Conservation (phyloP, 2,329 filamentous ascomycete species). For the Septoria linicola region DNA sequence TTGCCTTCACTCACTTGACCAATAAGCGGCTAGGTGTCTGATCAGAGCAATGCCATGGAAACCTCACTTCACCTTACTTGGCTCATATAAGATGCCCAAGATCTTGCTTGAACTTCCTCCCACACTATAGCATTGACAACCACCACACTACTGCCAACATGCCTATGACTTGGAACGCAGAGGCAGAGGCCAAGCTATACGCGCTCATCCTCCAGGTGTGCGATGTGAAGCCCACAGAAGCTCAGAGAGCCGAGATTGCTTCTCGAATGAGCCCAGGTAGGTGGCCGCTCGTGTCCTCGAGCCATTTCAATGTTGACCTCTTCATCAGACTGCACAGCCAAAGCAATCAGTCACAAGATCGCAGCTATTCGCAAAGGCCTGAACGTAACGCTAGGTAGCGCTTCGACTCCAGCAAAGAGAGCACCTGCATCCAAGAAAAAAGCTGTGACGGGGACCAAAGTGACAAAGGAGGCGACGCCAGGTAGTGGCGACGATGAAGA, state of each 20-base stretch:
- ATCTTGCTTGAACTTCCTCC: too few relatives aligned
- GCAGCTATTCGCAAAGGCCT: constrained; percentile 26
- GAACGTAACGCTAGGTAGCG: not conserved
- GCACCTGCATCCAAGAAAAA: constrained; percentile 1
- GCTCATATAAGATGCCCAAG: not conserved
- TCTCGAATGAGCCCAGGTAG: constrained; percentile 33
- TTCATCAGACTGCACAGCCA: constrained; percentile 34
- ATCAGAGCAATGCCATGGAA: not conserved
- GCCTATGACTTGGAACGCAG: constrained; percentile 36
- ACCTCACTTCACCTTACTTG: not conserved
- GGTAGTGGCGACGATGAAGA: constrained; percentile 1
- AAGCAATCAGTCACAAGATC: constrained; percentile 36
- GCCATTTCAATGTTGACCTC: not conserved
- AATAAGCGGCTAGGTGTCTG: too few relatives aligned
- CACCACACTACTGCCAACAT: constrained; percentile 22
- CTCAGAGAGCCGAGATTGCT: constrained; percentile 30
- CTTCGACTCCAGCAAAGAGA: not conserved
- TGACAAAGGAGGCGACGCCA: constrained; percentile 2
- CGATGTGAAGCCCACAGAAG: constrained; percentile 32
- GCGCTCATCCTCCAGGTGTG: constrained; percentile 32
- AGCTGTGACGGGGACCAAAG: not conserved
- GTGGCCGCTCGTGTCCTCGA: not conserved
- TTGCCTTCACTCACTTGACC: too few relatives aligned
- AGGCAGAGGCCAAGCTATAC: constrained; percentile 36
- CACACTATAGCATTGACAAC: too few relatives aligned